Base-by-base conservation (phyloP, 2,329 filamentous ascomycete species). In the Monosporascus sp. region DNA sequence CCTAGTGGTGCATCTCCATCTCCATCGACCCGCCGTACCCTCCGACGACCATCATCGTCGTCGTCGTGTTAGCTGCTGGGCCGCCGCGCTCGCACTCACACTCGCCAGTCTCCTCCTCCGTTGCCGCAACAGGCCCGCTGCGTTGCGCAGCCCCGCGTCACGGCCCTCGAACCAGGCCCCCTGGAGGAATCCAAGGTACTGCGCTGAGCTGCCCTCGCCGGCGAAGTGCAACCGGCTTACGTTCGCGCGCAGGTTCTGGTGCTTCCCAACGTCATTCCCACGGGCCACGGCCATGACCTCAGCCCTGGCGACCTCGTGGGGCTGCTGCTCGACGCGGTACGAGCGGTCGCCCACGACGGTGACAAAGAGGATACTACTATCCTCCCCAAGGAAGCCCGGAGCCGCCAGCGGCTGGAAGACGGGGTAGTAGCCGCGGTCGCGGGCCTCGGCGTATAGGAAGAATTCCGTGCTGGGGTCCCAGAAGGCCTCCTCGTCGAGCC, bases 181-280 rank as follows among this genome's bases (percentile, higher is more conserved):
- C 27, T 88, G 85, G 63, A 88, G 59, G 66, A 84, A 88, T 0
- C 85, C 85, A 66, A 79, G 88, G 64, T 85, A 87, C 59, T 82
- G 74, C 0, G 82, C 75, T 43, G 79, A 84, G 1, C 78, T 86
- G 2, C 80, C 81, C 64, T 88, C 85, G 0, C 85, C 85, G 0
- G 85, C 84, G 56, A 86, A 88, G 72, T 78, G 87, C 3, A 88
- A 65, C 1, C 82, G 69, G 8, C 76, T 76, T 0, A 85, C 68
- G 55, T 86, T 87, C n/a, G 84, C 82, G 1, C 85, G 78, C 11
- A 88, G 72, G 58, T 88, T 88, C 63, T 88, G 80, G 59, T 88
- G 85, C 71, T 77, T 81, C 61, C 80, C 0, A 88, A 71, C 0
- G 81, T 84, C 44, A 83, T 82, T 0, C 81, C 81, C 0, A 78